Conservation (phyloP, 2,329 filamentous ascomycete species). For the Aspergillus pseudotamarii region DNA sequence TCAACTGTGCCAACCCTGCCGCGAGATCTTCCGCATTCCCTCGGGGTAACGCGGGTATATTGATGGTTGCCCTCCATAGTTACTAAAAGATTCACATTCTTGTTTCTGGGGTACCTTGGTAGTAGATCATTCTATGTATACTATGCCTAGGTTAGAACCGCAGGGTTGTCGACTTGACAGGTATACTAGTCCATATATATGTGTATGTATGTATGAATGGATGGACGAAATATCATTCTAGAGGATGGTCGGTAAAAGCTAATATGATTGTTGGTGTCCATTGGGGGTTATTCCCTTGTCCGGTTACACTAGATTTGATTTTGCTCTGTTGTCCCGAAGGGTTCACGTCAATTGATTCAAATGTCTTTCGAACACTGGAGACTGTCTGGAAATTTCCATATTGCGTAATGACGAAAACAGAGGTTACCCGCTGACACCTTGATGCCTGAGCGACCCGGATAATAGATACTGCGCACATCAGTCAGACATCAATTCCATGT, state of each 20-base stretch:
- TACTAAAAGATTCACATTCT: not conserved
- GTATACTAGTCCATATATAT: too few relatives aligned
- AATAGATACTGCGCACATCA: constrained; percentile 19
- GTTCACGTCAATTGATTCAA: not conserved
- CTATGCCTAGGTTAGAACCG: not conserved
- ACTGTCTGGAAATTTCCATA: constrained; percentile 20
- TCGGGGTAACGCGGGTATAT: constrained; percentile 35
- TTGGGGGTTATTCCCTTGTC: not conserved
- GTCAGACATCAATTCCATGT: constrained; percentile 21
- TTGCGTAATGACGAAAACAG: constrained; percentile 28
- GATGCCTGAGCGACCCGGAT: constrained; percentile 21
- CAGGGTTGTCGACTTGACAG: not conserved
- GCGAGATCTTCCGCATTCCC: constrained; percentile 43
- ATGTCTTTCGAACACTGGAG: not conserved
- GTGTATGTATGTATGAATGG: too few relatives aligned
- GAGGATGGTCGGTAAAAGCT: not conserved
- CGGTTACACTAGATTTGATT: too few relatives aligned
- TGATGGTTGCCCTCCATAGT: not conserved
- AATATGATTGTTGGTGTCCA: not conserved
- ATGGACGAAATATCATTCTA: not conserved
- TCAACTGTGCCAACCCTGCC: constrained; percentile 20
- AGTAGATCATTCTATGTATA: not conserved
- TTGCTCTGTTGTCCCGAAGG: not conserved
- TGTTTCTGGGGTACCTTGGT: not conserved
- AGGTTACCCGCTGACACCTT: constrained; percentile 17